These are phyloP conservation scores for Leishmania martiniquensis DNA, from an alignment of 208 protist genomes.

Conservation along the genomic window DNA sequence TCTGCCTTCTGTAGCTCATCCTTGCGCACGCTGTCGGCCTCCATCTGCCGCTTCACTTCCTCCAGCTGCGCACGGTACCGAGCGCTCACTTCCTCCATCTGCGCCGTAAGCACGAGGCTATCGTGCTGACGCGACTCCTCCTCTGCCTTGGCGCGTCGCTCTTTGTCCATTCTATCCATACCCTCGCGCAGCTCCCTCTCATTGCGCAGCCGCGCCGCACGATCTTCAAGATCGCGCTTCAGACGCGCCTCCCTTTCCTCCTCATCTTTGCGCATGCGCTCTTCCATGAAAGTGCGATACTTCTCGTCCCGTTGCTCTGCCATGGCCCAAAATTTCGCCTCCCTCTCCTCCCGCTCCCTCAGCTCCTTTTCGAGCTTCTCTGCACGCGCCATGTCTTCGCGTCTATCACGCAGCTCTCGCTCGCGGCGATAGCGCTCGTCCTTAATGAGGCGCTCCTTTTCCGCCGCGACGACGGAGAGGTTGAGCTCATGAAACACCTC, in stretches of 20 bases:
- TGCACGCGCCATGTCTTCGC: constrained; percentile 63
- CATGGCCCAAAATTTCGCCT: constrained; percentile 73
- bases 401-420: constrained; percentile 71
- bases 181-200: constrained; percentile 75
- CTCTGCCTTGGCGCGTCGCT: constrained; percentile 65
- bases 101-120: constrained; percentile 47
- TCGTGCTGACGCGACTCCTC: constrained; percentile 66
- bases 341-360: constrained; percentile 74
- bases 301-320: constrained; percentile 74
- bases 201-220: constrained; percentile 57
- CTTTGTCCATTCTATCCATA: constrained; percentile 69
- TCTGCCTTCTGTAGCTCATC: constrained; percentile 75
- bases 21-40: constrained; percentile 60
- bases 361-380: constrained; percentile 74
- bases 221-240: constrained; percentile 81
- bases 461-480: constrained; percentile 87
- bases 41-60: constrained; percentile 70
- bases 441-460: constrained; percentile 91
- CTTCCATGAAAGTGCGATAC: constrained; percentile 54
- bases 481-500: constrained; percentile 93
- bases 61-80: constrained; percentile 76
- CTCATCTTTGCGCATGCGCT: constrained; percentile 64
- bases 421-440: constrained; percentile 91
- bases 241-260: constrained; percentile 82
- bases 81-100: constrained; percentile 70